phyloP scores from a whole-genome alignment of 2,329 filamentous ascomycete genomes.

The Fusarium sp. region DNA sequence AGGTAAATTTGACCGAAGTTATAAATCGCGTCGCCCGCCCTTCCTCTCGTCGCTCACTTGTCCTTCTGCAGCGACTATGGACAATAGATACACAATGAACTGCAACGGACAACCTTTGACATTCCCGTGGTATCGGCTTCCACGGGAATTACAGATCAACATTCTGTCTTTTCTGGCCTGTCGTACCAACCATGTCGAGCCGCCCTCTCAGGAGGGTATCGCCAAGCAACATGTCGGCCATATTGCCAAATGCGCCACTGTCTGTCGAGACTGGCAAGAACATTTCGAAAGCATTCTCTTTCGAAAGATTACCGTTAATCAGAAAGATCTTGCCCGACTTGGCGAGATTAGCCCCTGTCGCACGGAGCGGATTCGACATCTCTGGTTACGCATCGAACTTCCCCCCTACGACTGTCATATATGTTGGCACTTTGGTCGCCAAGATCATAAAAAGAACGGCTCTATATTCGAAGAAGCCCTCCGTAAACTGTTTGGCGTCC shows the following conservation, averaged over 20 bases:
- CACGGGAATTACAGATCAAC: background rate
- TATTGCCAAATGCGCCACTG: background rate
- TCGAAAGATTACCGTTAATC: background rate
- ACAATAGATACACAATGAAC: background rate
- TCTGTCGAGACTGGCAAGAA: background rate
- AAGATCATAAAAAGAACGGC: background rate
- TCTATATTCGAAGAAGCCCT: slow-evolving; percentile 8
- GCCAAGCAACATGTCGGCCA: background rate
- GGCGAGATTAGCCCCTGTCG: background rate
- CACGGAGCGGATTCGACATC: background rate
- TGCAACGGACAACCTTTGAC: background rate
- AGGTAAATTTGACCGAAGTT: background rate
- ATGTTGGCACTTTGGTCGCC: too few relatives aligned
- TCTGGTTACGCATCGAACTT: background rate
- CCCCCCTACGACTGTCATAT: background rate
- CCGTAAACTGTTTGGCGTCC: slow-evolving; percentile 36
- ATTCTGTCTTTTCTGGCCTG: background rate
- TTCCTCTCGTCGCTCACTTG: background rate
- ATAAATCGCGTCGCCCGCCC: background rate
- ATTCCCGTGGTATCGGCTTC: background rate
- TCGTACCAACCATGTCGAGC: background rate
- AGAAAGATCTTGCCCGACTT: background rate
- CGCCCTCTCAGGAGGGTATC: background rate
- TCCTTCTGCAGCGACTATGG: background rate
- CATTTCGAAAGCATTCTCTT: background rate